These are phyloP conservation scores for Aotearoamyces nothofagi DNA, from an alignment of 2,329 filamentous ascomycete species.

Conservation along the genomic window DNA sequence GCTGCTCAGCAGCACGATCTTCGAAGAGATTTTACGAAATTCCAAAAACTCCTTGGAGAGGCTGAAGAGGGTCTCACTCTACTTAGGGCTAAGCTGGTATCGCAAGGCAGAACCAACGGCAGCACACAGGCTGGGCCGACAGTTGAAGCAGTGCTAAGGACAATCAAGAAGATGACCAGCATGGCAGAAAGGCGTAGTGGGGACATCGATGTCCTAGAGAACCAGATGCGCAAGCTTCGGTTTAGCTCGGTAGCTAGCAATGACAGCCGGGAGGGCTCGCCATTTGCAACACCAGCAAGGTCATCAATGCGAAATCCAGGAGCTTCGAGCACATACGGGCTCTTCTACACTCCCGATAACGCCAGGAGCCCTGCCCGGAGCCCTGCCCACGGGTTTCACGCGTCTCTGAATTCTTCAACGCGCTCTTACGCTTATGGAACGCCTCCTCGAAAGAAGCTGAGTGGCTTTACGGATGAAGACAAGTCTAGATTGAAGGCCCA, in stretches of 20 bases:
- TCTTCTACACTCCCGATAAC: conserved; percentile 17
- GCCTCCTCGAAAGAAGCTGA: conserved; percentile 43
- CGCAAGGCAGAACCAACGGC: conserved; percentile 33
- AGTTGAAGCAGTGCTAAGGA: conserved; percentile 81
- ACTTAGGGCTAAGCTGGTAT: conserved; percentile 63
- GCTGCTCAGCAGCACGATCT: conserved; percentile 72
- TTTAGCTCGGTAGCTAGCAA: conserved; percentile 22
- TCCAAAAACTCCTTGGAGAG: conserved; percentile 61
- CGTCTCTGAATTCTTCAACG: conserved; percentile 15
- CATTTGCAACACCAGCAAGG: conserved; percentile 20
- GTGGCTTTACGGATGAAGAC: conserved; percentile 42
- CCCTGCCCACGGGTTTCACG: conserved; percentile 11
- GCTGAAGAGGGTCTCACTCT: conserved; percentile 68
- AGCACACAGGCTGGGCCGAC: conserved; percentile 43
- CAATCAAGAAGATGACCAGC: conserved; percentile 80
- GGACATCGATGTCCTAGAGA: conserved; percentile 81
- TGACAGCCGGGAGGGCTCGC: conserved; percentile 29
- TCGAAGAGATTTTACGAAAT: conserved; percentile 55
- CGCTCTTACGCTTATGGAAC: conserved; percentile 10
- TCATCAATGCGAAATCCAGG: conserved; percentile 10
- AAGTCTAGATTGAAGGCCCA: conserved; percentile 39
- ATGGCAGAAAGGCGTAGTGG: conserved; percentile 86
- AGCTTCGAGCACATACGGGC: conserved; percentile 12
- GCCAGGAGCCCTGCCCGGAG: conserved; percentile 10
- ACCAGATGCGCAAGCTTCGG: conserved; percentile 63